Percentiles rank a stretch among this genome's conserved stretches.
Evolutionary conservation across 2,329 filamentous ascomycete genomes (phyloP).

Genomic region (Aspergillus tanneri): DNA sequence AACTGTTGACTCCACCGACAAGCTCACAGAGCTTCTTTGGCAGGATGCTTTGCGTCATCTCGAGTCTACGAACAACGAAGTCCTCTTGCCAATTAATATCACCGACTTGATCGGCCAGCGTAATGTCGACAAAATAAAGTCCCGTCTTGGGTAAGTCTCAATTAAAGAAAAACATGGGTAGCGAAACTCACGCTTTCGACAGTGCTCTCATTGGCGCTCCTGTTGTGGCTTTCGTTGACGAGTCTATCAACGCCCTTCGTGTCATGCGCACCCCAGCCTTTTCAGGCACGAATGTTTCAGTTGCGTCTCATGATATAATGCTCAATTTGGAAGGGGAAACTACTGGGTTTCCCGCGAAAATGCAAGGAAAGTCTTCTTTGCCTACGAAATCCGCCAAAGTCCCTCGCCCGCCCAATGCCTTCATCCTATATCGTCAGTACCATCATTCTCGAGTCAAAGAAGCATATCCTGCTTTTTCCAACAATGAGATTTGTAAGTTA

Average conservation of each 20-base stretch:
- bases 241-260: constrained; percentile 30
- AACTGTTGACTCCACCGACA: constrained; percentile 16
- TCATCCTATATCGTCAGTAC: constrained; percentile 48
- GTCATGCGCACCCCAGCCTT: constrained; percentile 30
- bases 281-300: constrained; percentile 23
- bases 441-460: constrained; percentile 40
- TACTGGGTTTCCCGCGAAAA: constrained; percentile 5
- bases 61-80: constrained; percentile 31
- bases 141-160: constrained; percentile 30
- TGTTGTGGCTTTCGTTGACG: constrained; percentile 29
- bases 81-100: constrained; percentile 34
- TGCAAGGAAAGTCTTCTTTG: constrained; percentile 5
- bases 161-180: neutral
- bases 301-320: constrained; percentile 23
- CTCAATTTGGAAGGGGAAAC: constrained; percentile 11
- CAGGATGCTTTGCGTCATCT: constrained; percentile 32
- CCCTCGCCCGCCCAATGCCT: constrained; percentile 48
- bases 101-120: constrained; percentile 29
- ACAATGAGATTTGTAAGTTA: constrained; percentile 48
- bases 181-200: constrained; percentile 13
- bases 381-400: constrained; percentile 34
- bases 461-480: constrained; percentile 42
- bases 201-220: constrained; percentile 29
- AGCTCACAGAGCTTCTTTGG: constrained; percentile 29
- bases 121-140: constrained; percentile 33